Percentiles rank a stretch among this genome's conserved stretches.
These are phyloP conservation scores for Macrolepiota dolichaula DNA, from an alignment of 768 basidiomycete species.

Conservation along the genomic window DNA sequence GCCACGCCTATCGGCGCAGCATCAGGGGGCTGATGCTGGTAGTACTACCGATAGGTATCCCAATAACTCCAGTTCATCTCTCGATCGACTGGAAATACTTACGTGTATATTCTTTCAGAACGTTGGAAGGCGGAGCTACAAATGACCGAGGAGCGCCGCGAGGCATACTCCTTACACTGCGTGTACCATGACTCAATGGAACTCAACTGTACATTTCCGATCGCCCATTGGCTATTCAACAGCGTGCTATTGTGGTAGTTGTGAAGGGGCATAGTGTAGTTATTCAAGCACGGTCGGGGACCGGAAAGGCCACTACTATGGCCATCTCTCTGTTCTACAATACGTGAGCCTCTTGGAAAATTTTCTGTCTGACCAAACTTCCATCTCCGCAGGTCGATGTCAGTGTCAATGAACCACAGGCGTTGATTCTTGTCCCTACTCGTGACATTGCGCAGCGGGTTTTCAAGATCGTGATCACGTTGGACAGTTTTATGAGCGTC, in stretches of 20 bases:
- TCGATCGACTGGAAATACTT: no score
- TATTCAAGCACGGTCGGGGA: constrained; percentile 98
- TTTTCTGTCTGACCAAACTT: neutral
- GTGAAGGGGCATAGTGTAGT: constrained; percentile 98
- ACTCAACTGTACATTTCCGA: constrained; percentile 27
- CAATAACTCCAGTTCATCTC: no score
- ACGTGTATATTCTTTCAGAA: no score
- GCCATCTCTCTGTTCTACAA: constrained; percentile 97
- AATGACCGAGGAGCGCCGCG: no score
- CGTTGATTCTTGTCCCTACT: constrained; percentile 96
- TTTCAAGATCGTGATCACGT: constrained; percentile 92
- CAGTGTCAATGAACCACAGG: constrained; percentile 86
- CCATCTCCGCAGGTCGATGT: constrained; percentile 67
- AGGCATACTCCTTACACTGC: neutral
- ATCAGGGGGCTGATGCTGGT: no score
- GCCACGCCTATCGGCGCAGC: no score
- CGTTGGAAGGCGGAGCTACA: no score
- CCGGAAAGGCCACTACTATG: constrained; percentile 99
- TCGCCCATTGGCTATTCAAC: constrained; percentile 97
- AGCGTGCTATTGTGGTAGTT: constrained; percentile 97
- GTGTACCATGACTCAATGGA: no score
- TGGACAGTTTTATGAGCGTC: constrained; percentile 93
- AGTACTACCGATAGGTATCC: no score
- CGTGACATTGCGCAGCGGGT: constrained; percentile 98
- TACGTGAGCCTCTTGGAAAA: constrained; percentile 30